Conservation (phyloP, 1,139 yeast species). For the Saccharomyces pastorianus region DNA sequence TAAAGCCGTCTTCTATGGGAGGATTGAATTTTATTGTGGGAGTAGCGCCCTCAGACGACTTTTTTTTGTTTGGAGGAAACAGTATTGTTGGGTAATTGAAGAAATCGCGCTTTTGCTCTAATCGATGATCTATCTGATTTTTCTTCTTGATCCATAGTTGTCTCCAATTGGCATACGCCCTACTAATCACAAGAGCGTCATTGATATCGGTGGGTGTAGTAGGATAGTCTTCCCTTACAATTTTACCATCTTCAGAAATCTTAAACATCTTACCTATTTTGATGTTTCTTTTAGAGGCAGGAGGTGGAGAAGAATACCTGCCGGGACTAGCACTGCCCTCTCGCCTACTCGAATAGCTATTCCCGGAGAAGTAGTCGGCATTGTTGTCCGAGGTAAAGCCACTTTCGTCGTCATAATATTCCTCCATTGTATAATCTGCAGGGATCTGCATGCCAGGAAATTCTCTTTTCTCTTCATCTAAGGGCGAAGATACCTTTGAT, state of each 20-base stretch:
- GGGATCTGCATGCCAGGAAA: constrained; percentile 20
- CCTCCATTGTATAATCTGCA: constrained; percentile 23
- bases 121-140: constrained; percentile 12
- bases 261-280: constrained; percentile 13
- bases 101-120: constrained; percentile 9
- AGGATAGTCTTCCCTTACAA: constrained; percentile 31
- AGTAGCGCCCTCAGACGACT: background rate
- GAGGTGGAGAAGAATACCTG: constrained; percentile 4
- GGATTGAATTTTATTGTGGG: background rate
- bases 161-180: constrained; percentile 19
- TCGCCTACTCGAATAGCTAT: constrained; percentile 3
- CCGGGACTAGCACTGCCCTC: background rate
- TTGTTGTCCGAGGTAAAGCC: constrained; percentile 11
- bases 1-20: constrained; percentile 12
- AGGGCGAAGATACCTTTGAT: constrained; percentile 14
- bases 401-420: constrained; percentile 22
- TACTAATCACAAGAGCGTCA: constrained; percentile 27
- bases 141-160: constrained; percentile 19
- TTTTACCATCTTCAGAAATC: constrained; percentile 22
- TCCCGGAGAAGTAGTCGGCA: constrained; percentile 7
- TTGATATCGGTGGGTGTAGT: constrained; percentile 26
- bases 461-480: constrained; percentile 16
- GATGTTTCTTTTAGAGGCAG: constrained; percentile 3
- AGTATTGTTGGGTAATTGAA: constrained; percentile 20
- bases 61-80: constrained; percentile 10